These are phyloP conservation scores for Schoenoplectus triqueter DNA, from an alignment of 202 grass and related monocot species.

Conservation along the genomic window DNA sequence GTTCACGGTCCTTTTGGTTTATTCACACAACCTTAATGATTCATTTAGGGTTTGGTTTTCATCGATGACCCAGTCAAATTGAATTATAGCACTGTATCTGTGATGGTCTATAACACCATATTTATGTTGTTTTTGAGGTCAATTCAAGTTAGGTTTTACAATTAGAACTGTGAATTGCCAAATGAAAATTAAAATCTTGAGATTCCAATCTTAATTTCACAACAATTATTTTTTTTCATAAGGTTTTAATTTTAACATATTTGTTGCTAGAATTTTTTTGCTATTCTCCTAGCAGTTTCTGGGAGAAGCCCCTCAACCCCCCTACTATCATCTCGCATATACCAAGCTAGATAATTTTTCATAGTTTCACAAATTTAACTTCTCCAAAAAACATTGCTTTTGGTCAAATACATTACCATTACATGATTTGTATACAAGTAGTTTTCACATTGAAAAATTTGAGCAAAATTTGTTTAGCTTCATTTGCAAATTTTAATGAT, in stretches of 20 bases:
- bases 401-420: not conserved
- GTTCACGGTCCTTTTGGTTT: not conserved
- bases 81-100: not conserved
- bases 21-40: not conserved
- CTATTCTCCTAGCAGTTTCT: not conserved
- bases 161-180: not conserved
- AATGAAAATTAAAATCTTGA: not conserved
- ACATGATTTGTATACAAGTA: not conserved
- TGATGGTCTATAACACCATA: not conserved
- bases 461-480: not conserved
- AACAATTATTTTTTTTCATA: not conserved
- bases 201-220: not conserved
- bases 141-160: not conserved
- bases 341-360: not conserved
- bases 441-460: not conserved
- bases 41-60: not conserved
- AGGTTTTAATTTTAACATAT: not conserved
- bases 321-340: not conserved
- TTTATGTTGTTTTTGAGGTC: not conserved
- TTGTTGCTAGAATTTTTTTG: not conserved
- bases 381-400: not conserved
- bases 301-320: not conserved
- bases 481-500: conserved; percentile 3
- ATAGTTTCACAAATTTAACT: not conserved
- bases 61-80: not conserved